Evolutionary conservation across 148 eudicot species (phyloP), one percentile per base, ranked within the genome.

Genomic region (Rhododendron molle): DNA sequence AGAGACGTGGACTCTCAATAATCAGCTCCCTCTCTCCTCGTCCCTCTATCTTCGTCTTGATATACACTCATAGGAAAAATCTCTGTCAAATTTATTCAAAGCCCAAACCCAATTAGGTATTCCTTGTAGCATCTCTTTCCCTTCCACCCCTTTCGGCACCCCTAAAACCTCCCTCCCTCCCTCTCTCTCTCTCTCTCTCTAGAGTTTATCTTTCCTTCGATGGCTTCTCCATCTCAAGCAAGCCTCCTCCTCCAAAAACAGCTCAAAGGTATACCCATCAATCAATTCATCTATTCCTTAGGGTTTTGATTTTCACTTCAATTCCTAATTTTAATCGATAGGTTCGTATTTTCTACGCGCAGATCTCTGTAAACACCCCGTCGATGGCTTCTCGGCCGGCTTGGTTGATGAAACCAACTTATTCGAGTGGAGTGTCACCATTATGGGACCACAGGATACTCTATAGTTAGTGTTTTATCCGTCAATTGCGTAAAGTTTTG

Each of bases 311-410:
- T 73, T 72, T 28, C 44, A 13, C 18, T 79, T 74, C 85, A 43
- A 43, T 60, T 18, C 18, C 34, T 21, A 30, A 12, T 13, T 71
- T 2, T 15, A 56, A 50, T 67, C 36, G 56, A 54, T 69, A 23
- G 89, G 62, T 82, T 47, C 23, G 77, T 44, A 46, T 28, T 7
- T 52, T 81, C 20, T 47, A 26, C 28, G 18, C 50, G 28, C 93
- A 96, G 98, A 94, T 94, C 98, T 96, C 79, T 86, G 89, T 74
- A 96, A 92, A 81, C 84, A 92, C 83, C 98, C 98, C 4, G 98
- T 96, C 3, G 98, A 94, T 93, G 98, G 98, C 60, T 96, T 96
- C 86, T 94, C 98, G 15, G 98, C 98, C 8, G 98, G 98, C 23
- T 91, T 96, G 87, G 86, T 92, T 52, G 94, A 96, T 83, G 98